A percentile compares a stretch with the other conserved stretches of the same genome.
These are phyloP conservation scores for Eucalyptus polybractea DNA, from an alignment of 345 rosid genomes.

Conservation along the genomic window DNA sequence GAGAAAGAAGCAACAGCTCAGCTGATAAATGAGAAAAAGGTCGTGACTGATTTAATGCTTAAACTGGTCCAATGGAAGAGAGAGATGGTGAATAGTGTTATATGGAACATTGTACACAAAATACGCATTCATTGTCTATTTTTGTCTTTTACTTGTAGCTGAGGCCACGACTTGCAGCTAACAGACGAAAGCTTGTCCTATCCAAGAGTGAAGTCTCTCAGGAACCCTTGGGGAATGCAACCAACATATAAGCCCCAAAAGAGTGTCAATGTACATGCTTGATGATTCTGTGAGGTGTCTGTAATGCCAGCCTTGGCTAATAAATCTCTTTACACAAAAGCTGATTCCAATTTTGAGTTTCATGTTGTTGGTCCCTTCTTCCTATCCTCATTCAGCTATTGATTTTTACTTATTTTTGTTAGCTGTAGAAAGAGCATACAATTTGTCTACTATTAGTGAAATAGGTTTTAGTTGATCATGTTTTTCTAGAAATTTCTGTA, in stretches of 20 bases:
- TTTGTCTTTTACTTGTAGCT: conserved; percentile 20
- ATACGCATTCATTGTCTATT: not conserved
- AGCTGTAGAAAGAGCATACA: not conserved
- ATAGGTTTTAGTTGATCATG: not conserved
- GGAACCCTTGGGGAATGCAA: not conserved
- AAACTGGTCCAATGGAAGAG: not conserved
- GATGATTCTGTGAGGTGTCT: not conserved
- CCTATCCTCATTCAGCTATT: not conserved
- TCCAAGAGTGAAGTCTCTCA: not conserved
- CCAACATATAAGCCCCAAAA: not conserved
- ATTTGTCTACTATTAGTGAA: not conserved
- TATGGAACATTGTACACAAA: not conserved
- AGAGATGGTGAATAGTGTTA: not conserved
- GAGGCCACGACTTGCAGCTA: conserved; percentile 31
- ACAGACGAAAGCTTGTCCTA: conserved; percentile 14
- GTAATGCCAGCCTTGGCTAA: not conserved
- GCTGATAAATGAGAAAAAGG: not conserved
- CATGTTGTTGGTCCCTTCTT: not conserved
- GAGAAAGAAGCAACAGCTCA: not conserved
- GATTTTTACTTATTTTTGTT: not conserved
- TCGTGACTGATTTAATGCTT: not conserved
- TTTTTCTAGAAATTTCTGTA: not conserved
- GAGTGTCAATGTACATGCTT: not conserved
- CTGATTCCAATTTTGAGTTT: not conserved
- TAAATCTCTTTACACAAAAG: not conserved